Evolutionary conservation across 352 stramenopile species (phyloP), one percentile per base, ranked within the genome.

Genomic region (Globisporangium sylvaticum): DNA sequence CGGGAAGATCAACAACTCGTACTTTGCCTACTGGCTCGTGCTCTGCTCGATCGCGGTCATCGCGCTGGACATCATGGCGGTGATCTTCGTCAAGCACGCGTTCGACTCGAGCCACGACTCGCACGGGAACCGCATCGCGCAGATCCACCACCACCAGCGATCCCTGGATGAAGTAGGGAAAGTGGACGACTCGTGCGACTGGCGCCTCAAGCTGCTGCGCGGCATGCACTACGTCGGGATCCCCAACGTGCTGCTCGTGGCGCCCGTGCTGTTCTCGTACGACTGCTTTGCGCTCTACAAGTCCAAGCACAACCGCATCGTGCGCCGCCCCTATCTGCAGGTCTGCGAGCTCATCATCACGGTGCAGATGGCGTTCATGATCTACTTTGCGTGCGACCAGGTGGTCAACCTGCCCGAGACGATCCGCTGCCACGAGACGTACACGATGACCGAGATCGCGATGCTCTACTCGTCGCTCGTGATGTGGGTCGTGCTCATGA

Each of bases 21-120:
- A 89, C 74, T 91, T 89, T 59, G 81, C 80, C 1, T 78, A 81
- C 10, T 89, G 83, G 81, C 76, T 91, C n/a, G 79, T 88, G 15
- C 64, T 75, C 6, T 86, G 80, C 66, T 89, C 83, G 25, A 44
- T 87, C 6, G 74, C 76, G 39, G 76, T 89, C 48, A 66, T 78
- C 25, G 56, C 79, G 29, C 68, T 89, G 18, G 79, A 88, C 10
- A 46, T 75, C 4, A 56, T 88, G 22, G 74, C 80, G 1, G 58
- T 83, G 32, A 63, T 76, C 27, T 71, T 89, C 37, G 67, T 87
- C 39, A 58, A 55, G 14, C 67, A 71, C 6, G 76, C 79, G 34
- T 54, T 74, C n/a, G 64, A 74, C 18, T 32, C 24, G 44, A 58
- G 37, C 58, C 37, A 79, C 58, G 62, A 72, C 24, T 64, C 53